A percentile compares a stretch with the other conserved stretches of the same genome.
Conservation (phyloP, 2,329 filamentous ascomycete genomes). For the Catunica adiposa region DNA sequence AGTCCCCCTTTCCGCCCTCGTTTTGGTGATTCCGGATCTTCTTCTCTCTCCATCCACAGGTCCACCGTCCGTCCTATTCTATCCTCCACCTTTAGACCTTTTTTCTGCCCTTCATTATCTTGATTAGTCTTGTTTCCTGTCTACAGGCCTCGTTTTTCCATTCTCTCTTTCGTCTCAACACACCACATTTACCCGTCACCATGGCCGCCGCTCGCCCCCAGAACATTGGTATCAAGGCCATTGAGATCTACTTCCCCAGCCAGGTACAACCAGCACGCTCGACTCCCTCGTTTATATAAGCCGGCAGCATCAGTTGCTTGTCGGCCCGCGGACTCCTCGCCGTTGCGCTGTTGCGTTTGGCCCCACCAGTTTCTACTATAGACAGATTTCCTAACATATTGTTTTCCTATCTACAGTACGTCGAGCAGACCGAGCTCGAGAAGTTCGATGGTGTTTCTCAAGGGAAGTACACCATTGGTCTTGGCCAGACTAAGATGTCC, state of each 20-base stretch:
- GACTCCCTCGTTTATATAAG: not conserved
- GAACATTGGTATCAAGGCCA: conserved; percentile 86
- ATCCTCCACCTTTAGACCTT: not conserved
- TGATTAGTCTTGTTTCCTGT: conserved; percentile 2
- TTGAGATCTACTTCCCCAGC: conserved; percentile 75
- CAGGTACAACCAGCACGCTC: conserved; percentile 44
- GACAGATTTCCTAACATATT: not conserved
- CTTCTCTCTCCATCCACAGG: conserved; percentile 2
- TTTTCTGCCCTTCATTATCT: not conserved
- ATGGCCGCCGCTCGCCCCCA: conserved; percentile 59
- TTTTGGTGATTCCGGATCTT: conserved; percentile 1
- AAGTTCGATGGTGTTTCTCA: conserved; percentile 69
- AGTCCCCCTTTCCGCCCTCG: conserved; percentile 10
- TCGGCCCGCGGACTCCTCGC: no score
- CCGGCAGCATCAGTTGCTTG: no score
- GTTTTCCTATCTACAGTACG: conserved; percentile 40
- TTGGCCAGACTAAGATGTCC: conserved; percentile 82
- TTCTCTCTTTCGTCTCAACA: conserved; percentile 1
- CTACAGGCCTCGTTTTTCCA: not conserved
- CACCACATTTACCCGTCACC: conserved; percentile 17
- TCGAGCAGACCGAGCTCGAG: conserved; percentile 68
- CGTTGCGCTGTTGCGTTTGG: no score
- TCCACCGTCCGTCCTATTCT: conserved; percentile 3
- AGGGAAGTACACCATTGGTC: conserved; percentile 82
- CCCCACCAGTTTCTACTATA: not conserved